Percentiles rank a stretch among this genome's conserved stretches.
phyloP scores from a whole-genome alignment of 176 grass and related monocot genomes.

The Zoysia pacifica region DNA sequence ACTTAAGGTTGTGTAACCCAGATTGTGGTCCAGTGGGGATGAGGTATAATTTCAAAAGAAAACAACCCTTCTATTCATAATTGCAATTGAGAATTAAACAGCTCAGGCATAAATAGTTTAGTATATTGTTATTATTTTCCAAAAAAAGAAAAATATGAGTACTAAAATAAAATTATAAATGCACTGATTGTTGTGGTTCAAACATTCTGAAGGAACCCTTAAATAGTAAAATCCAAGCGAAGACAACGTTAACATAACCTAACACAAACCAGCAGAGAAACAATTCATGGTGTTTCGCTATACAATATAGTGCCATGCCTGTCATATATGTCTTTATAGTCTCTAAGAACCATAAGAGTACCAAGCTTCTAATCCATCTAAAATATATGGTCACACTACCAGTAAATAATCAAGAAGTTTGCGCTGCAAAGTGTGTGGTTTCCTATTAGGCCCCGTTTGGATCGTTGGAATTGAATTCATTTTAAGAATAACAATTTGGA shows the following conservation, averaged over 20 bases:
- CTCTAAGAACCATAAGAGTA: background rate
- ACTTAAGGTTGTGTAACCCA: background rate
- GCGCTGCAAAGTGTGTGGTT: background rate
- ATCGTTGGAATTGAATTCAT: too few species aligned
- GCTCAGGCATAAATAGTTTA: background rate
- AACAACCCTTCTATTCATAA: background rate
- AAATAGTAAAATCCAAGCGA: too few species aligned
- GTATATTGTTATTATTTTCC: background rate
- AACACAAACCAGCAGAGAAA: too few species aligned
- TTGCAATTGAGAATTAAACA: background rate
- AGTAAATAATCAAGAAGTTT: background rate
- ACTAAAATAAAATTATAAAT: background rate
- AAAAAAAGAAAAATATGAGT: background rate
- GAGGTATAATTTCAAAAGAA: slow-evolving; percentile 21
- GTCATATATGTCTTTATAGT: background rate
- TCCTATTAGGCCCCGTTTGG: slow-evolving; percentile 5
- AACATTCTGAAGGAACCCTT: background rate
- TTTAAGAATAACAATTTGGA: too few species aligned
- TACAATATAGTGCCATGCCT: background rate
- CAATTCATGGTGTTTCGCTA: background rate
- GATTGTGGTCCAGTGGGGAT: background rate
- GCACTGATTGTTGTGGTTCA: background rate
- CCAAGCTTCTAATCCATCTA: background rate
- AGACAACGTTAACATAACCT: too few species aligned
- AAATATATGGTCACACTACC: slow-evolving; percentile 2